Evolutionary conservation across 176 grass and related monocot genomes (phyloP), one percentile per base, ranked within the genome.

Genomic region (Lolium multiflorum): DNA sequence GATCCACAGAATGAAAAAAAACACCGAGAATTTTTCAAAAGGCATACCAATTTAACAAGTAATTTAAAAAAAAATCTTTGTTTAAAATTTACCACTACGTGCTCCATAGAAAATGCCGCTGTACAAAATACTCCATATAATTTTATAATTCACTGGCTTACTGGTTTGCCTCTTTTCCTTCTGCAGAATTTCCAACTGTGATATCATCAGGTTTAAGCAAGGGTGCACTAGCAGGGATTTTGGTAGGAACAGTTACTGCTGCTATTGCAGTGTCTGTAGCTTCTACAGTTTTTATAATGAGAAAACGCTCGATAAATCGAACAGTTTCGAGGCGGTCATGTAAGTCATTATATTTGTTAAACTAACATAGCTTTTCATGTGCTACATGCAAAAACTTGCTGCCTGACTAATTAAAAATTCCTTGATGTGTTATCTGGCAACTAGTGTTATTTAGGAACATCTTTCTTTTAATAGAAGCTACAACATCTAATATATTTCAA

Each of bases 211-310:
- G 86, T 85, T 87, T 98, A 86, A 98, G 75, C 65, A 92, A 25
- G 71, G 50, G 94, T 22, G 82, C 88, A 79, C 82, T 98, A 77
- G 93, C 77, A 26, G 90, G 90, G 7, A 94, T 96, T 82, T 77
- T 94, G 74, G 80, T 39, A 69, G 92, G 90, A 24, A 38, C 87
- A 66, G 69, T 88, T 68, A 20, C 54, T 84, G 86, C 70, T 92
- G 92, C 88, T 65, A 66, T 87, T 85, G 83, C 79, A 85, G 4
- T 88, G 22, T 92, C 94, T 77, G 84, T 87, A 65, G 52, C 85
- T 55, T 59, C 87, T 70, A 98, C 97, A 21, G 20, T 96, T 88
- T 85, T 96, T 83, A 87, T 98, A 79, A 95, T 93, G 86, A 96
- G 83, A 87, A 93, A 48, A 65, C 80, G 48, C 73, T 76, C 55